Conservation (phyloP, 2,329 filamentous ascomycete genomes). For the Thielaviopsis musarum region DNA sequence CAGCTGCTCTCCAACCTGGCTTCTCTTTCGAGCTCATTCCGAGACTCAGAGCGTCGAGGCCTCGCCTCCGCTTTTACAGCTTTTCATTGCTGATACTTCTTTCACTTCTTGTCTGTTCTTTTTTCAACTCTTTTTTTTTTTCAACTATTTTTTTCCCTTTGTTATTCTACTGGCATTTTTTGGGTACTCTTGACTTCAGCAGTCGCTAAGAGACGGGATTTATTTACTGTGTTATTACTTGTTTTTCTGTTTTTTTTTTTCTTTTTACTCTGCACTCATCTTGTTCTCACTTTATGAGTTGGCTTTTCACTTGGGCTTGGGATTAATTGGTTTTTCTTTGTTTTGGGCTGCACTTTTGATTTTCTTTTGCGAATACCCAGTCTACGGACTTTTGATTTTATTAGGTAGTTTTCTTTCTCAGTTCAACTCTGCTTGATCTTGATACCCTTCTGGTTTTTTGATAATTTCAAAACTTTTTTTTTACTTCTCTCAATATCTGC, state of each 20-base stretch:
- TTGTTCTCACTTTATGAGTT: slow-evolving; percentile 1
- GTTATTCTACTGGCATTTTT: slow-evolving; percentile 1
- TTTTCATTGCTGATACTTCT: not conserved
- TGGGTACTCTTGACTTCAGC: not conserved
- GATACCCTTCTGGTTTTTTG: not conserved
- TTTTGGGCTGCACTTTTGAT: not conserved
- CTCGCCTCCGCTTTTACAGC: slow-evolving; percentile 1
- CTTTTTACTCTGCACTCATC: not conserved
- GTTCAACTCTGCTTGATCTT: slow-evolving; percentile 2
- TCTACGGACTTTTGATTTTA: not conserved
- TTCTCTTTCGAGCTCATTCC: too few relatives aligned
- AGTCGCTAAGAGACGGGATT: not conserved
- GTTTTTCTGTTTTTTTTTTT: too few relatives aligned
- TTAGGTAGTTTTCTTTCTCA: slow-evolving; percentile 7
- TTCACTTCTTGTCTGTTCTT: not conserved
- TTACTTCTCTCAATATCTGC: slow-evolving; percentile 7
- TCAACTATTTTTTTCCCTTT: not conserved
- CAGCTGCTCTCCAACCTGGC: not conserved
- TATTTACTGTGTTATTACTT: not conserved
- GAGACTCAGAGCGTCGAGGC: not conserved
- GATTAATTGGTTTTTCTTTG: slow-evolving; percentile 1
- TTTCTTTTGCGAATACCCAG: slow-evolving; percentile 2
- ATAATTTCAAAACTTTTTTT: not conserved
- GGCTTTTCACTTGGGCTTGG: not conserved
- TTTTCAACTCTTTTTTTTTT: not conserved